phyloP scores from a whole-genome alignment of 805 yeast species.

The Saturnispora zaruensis region DNA sequence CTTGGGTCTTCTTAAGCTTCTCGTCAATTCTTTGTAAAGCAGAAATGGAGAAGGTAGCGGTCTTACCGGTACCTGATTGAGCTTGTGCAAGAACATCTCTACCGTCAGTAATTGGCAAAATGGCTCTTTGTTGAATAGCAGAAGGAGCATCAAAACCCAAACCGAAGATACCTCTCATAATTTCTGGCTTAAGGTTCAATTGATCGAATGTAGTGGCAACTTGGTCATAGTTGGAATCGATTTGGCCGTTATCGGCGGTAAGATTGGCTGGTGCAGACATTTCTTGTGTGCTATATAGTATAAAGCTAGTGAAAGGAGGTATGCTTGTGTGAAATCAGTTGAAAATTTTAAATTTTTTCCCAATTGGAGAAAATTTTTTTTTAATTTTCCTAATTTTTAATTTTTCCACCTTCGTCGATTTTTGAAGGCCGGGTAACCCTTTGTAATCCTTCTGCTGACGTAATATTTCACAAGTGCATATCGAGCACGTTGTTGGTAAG shows the following conservation, averaged over 20 bases:
- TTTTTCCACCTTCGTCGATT: not conserved
- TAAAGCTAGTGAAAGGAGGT: constrained; percentile 1
- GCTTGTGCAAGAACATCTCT: constrained; percentile 75
- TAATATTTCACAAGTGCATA: too few relatives aligned
- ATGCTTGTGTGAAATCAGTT: not conserved
- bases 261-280: constrained; percentile 43
- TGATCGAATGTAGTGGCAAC: constrained; percentile 57
- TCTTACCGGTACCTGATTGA: constrained; percentile 85
- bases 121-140: constrained; percentile 76
- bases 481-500: too few relatives aligned
- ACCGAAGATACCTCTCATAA: constrained; percentile 59
- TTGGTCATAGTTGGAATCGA: constrained; percentile 60
- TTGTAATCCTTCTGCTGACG: not conserved
- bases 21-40: constrained; percentile 56
- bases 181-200: constrained; percentile 58
- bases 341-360: not conserved
- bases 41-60: constrained; percentile 79
- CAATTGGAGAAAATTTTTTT: not conserved
- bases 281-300: not conserved
- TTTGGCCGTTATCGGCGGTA: constrained; percentile 38
- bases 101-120: constrained; percentile 67
- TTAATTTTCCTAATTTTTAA: not conserved
- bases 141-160: constrained; percentile 79
- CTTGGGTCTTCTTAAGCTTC: constrained; percentile 70
- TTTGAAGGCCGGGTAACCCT: constrained; percentile 9